Conservation (phyloP, 345 rosid genomes). For the Aurinia saxatilis region DNA sequence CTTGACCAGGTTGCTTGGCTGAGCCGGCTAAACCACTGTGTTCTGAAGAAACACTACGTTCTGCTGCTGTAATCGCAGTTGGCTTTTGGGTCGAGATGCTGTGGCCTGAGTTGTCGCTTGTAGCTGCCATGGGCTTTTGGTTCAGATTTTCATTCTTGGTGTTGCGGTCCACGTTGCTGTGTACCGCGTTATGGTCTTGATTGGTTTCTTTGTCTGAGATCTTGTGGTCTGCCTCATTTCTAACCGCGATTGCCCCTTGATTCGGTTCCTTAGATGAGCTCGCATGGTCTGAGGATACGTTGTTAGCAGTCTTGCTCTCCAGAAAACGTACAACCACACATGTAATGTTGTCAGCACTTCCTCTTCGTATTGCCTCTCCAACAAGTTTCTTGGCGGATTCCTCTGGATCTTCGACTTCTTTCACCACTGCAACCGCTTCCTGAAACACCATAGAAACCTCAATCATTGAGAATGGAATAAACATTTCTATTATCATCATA, state of each 20-base stretch:
- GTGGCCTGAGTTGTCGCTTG: not conserved
- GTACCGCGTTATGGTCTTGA: not conserved
- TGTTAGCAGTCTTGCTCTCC: slow-evolving; percentile 18
- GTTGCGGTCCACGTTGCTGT: not conserved
- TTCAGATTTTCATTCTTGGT: not conserved
- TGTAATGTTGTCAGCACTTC: slow-evolving; percentile 95
- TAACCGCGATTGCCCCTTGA: not conserved
- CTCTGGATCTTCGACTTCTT: slow-evolving; percentile 76
- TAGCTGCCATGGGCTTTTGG: not conserved
- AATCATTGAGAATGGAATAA: not conserved
- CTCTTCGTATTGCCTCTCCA: slow-evolving; percentile 79
- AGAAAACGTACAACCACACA: slow-evolving; percentile 81
- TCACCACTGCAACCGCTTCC: slow-evolving; percentile 88
- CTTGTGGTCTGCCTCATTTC: not conserved
- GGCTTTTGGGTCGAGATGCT: too few species aligned
- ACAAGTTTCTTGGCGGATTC: slow-evolving; percentile 73
- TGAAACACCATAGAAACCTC: slow-evolving; percentile 13
- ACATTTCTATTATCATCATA: not conserved
- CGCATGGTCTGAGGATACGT: not conserved
- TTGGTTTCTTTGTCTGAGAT: slow-evolving; percentile 10
- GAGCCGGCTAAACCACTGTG: too few species aligned
- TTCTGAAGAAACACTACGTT: too few species aligned
- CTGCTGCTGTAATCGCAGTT: too few species aligned
- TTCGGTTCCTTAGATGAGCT: slow-evolving; percentile 6
- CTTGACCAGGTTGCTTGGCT: too few species aligned